phyloP scores from a whole-genome alignment of 2,329 filamentous ascomycete genomes.

The Sordariomycetes sp. region DNA sequence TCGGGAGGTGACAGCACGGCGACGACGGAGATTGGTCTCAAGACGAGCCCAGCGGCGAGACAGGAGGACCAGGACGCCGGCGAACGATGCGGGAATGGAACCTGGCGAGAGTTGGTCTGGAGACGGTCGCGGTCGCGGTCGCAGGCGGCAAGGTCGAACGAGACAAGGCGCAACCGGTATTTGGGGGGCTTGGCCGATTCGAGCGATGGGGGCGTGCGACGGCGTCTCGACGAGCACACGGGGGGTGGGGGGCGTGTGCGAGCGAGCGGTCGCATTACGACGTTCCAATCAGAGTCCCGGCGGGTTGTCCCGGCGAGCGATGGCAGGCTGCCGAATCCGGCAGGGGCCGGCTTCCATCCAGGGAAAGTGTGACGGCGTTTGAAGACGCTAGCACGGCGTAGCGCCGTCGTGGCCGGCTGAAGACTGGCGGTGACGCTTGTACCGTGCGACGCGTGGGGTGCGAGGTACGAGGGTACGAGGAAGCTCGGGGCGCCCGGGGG shows the following conservation, averaged over 20 bases:
- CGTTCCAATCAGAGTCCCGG: constrained; percentile 6
- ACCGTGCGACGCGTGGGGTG: background rate
- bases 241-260: background rate
- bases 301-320: constrained; percentile 7
- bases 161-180: background rate
- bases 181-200: background rate
- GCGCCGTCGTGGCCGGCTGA: background rate
- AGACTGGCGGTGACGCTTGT: background rate
- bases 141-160: background rate
- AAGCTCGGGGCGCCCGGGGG: background rate
- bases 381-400: background rate
- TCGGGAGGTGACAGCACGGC: background rate
- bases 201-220: background rate
- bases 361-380: background rate
- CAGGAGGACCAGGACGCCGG: background rate
- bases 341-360: background rate
- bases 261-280: background rate
- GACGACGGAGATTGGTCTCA: background rate
- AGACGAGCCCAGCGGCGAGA: constrained; percentile 1
- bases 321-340: constrained; percentile 1
- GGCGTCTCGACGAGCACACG: too few species aligned
- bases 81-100: background rate
- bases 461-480: background rate
- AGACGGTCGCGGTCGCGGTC: background rate
- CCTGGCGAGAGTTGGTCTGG: background rate